Evolutionary conservation across 768 basidiomycete genomes (phyloP), one percentile per base, ranked within the genome.

Genomic region (Strobilomyces confusus): DNA sequence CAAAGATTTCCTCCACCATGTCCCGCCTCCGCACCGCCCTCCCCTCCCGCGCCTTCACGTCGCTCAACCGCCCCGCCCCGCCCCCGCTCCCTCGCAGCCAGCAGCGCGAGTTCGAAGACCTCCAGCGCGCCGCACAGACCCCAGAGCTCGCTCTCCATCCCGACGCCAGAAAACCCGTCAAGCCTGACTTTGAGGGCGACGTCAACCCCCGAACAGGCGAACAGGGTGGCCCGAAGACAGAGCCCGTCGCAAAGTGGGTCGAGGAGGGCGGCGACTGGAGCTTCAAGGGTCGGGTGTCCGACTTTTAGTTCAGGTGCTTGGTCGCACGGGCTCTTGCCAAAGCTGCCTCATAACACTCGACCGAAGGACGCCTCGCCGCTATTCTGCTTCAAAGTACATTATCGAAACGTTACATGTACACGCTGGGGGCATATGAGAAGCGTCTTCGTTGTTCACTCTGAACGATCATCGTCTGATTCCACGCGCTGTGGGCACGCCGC

Each of bases 31-130:
- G 26, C 42, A 6, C 3, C 51, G 12, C 49, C 14, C 25, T 40
- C 14, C 30, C 6, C 0, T 17, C 51, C 19, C 60, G 59, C 14
- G 60, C 66, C 26, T 55, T 63, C 43, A 58, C 69, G 13, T 63
- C 78, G 9, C 65, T 85, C 25, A 76, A 74, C 47, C 77, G 82
- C 0, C 92, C 92, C 0, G 72, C 82, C 0, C 93, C 93, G 0
- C 87, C 86, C 2, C 80, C 87, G 0, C 80, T 95, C 14, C 88
- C 92, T 1, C 74, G 74, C 2, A 77, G 81, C 23, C 79, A 90
- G 52, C 93, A 95, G 65, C 82, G 81, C 49, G 90, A 94, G 69
- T 95, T 95, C 54, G 91, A 95, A 65, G 78, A 84, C n/a, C 84
- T 93, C 33, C 78, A 86, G 57, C 80, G 84, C 19, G 73, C 70